Percentiles rank a stretch among this genome's conserved stretches.
These are phyloP conservation scores for Zygnema cylindricum DNA, from an alignment of 139 green algal genomes.

Conservation along the genomic window DNA sequence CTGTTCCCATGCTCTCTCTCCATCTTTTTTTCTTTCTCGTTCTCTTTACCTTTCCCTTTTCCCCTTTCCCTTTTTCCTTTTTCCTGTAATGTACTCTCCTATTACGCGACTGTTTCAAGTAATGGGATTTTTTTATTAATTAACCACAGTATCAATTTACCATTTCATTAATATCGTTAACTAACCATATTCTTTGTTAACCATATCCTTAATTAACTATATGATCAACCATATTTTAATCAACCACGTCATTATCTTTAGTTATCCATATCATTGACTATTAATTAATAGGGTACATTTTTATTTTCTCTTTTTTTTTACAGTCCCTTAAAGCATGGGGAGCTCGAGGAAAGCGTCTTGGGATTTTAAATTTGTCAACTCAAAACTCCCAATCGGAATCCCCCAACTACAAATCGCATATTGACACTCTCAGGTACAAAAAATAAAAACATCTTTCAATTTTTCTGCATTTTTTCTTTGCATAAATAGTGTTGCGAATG, in stretches of 20 bases:
- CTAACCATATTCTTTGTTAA: neutral
- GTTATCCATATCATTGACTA: too few relatives aligned
- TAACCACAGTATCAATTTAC: neutral
- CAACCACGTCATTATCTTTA: too few relatives aligned
- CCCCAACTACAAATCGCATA: neutral
- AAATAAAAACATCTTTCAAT: too few relatives aligned
- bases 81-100: neutral
- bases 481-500: neutral
- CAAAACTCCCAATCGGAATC: neutral
- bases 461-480: too few relatives aligned
- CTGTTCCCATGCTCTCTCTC: neutral
- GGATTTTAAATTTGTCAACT: too few relatives aligned
- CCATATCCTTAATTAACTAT: neutral
- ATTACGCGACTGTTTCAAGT: neutral
- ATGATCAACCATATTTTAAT: too few relatives aligned
- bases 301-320: neutral
- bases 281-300: too few relatives aligned
- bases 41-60: neutral
- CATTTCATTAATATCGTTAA: neutral
- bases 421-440: neutral
- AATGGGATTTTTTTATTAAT: too few relatives aligned
- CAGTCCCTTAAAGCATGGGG: neutral
- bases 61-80: slow-evolving; percentile 14
- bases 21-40: neutral
- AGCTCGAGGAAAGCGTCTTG: neutral